Evolutionary conservation across 2,329 filamentous ascomycete genomes (phyloP), one percentile per base, ranked within the genome.

Genomic region (Apiospora kogelbergensis): DNA sequence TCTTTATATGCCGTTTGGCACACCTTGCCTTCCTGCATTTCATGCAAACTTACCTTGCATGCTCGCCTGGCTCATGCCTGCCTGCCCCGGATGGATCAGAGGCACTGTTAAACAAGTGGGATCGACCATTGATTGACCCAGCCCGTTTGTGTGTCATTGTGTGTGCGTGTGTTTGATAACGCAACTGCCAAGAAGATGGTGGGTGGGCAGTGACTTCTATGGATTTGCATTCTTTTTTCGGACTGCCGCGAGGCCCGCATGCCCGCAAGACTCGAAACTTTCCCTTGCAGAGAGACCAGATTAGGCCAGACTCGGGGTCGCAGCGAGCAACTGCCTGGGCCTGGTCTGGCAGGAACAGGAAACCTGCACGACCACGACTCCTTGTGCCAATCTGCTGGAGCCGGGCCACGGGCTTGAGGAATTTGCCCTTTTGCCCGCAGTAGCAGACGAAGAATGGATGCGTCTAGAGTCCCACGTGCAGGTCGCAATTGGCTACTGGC

Each of bases 401-500:
- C 53, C 30, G 53, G 53, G 53, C 53, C 53, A 60, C 30, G 53
- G 53, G 30, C 53, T 37, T 30, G 20, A 30, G 30, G 37, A n/a
- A 60, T 60, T 60, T 60, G 53, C 53, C 53, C 53, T 60, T 60
- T 60, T 9, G 53, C 53, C 53, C 53, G 53, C 53, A 60, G 53
- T 37, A 60, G 53, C 30, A 37, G 26, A 17, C 15, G 26, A 57
- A 33, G 48, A 57, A 57, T 57, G 48, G 48, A 57, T 57, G 48
- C 17, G 30, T 57, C 48, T 57, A 33, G 48, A 57, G 53, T 60
- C 53, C 53, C 65, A 66, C 65, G 65, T 66, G 65, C 33, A 48
- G 7, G 44, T 66, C 15, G 30, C 44, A 53, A 66, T 66, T 66
- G 65, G 65, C 65, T 45, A 22, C 44, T 33, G 41, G 41, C 41